Conservation (phyloP, 495 filamentous ascomycete genomes). For the Podospora anserina region DNA sequence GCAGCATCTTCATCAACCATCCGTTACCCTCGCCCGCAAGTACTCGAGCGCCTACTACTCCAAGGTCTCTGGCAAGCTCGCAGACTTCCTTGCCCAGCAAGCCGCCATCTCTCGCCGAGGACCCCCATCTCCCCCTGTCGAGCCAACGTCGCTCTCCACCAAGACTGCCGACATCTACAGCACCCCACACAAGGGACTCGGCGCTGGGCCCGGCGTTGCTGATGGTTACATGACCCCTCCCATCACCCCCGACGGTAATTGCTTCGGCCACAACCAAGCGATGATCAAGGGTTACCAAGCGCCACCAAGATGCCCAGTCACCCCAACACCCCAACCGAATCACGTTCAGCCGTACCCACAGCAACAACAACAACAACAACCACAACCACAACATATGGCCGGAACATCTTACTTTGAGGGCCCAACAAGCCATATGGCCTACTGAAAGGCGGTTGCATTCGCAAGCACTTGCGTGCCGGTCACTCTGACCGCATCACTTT, state of each 20-base stretch:
- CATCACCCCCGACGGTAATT: slow-evolving; percentile 85
- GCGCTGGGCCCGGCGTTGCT: slow-evolving; percentile 58
- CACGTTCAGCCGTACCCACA: slow-evolving; percentile 25
- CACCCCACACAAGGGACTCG: slow-evolving; percentile 81
- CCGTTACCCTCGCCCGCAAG: slow-evolving; percentile 80
- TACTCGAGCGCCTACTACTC: slow-evolving; percentile 80
- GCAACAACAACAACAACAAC: slow-evolving; percentile 23
- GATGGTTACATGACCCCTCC: slow-evolving; percentile 91
- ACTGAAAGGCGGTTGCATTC: slow-evolving; percentile 29
- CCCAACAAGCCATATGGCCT: slow-evolving; percentile 30
- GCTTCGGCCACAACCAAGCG: slow-evolving; percentile 48
- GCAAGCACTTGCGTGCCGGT: background rate
- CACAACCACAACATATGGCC: slow-evolving; percentile 29
- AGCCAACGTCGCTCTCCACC: slow-evolving; percentile 42
- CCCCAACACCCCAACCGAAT: slow-evolving; percentile 46
- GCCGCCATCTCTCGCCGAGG: slow-evolving; percentile 63
- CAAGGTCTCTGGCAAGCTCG: slow-evolving; percentile 73
- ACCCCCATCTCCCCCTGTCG: slow-evolving; percentile 67
- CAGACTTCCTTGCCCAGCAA: slow-evolving; percentile 82
- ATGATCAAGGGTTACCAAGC: slow-evolving; percentile 46
- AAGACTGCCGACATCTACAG: slow-evolving; percentile 61
- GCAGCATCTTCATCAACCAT: slow-evolving; percentile 82
- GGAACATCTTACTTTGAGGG: slow-evolving; percentile 35
- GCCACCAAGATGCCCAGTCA: slow-evolving; percentile 52
- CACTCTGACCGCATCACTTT: background rate